Evolutionary conservation across 225 moss, liverwort and hornwort species (phyloP).

Genomic region (Lunularia cruciata): DNA sequence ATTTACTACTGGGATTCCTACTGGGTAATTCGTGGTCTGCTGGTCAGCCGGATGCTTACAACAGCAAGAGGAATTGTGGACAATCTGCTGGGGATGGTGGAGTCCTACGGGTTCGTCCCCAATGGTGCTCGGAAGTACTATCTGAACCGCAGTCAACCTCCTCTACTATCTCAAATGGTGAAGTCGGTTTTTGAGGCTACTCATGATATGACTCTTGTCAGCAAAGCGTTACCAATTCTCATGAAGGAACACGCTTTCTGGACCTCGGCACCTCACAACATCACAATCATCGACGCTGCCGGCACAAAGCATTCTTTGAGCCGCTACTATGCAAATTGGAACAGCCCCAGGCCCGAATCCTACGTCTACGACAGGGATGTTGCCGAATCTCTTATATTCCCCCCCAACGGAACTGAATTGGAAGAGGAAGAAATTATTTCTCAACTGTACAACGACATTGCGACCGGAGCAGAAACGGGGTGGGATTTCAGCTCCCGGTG

Average conservation of each 20-base stretch:
- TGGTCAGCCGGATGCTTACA: slow-evolving; percentile 73
- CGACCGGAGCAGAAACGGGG: slow-evolving; percentile 76
- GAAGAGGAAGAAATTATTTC: slow-evolving; percentile 45
- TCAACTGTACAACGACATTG: slow-evolving; percentile 76
- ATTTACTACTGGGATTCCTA: slow-evolving; percentile 96
- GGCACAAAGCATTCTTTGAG: slow-evolving; percentile 60
- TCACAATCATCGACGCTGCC: slow-evolving; percentile 45
- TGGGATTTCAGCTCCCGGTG: slow-evolving; percentile 98
- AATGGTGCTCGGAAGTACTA: slow-evolving; percentile 87
- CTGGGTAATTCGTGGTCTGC: slow-evolving; percentile 79
- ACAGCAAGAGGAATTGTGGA: slow-evolving; percentile 78
- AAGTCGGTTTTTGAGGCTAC: slow-evolving; percentile 53
- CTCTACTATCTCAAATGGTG: slow-evolving; percentile 85
- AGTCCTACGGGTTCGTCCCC: slow-evolving; percentile 68
- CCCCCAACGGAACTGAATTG: slow-evolving; percentile 3
- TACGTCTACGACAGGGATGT: slow-evolving; percentile 57
- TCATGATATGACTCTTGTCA: slow-evolving; percentile 48
- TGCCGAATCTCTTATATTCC: slow-evolving; percentile 40
- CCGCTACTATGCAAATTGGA: slow-evolving; percentile 77
- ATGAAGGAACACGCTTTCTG: slow-evolving; percentile 60
- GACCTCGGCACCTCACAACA: slow-evolving; percentile 66
- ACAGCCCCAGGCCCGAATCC: slow-evolving; percentile 75
- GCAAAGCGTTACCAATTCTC: slow-evolving; percentile 60
- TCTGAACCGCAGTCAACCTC: slow-evolving; percentile 87
- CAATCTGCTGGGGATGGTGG: slow-evolving; percentile 63